Evolutionary conservation across 371 early-diverging fungal genomes (phyloP).

Genomic region (Circinella minor): DNA sequence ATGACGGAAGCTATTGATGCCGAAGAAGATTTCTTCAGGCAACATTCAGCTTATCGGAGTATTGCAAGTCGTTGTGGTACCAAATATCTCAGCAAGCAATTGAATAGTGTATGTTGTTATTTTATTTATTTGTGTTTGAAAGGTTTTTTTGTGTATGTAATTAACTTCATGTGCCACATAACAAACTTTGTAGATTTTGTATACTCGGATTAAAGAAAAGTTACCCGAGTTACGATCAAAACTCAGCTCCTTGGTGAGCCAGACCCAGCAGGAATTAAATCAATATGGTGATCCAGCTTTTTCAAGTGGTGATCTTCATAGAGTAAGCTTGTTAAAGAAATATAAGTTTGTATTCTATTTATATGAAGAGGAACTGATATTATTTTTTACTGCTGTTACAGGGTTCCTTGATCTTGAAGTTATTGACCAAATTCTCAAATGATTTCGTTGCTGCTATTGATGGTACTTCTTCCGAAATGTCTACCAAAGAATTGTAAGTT

Average conservation of each 20-base stretch:
- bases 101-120: constrained; percentile 29
- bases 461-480: constrained; percentile 81
- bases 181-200: constrained; percentile 57
- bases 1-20: constrained; percentile 79
- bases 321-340: constrained; percentile 45
- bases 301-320: constrained; percentile 58
- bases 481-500: constrained; percentile 86
- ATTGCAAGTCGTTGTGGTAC: constrained; percentile 77
- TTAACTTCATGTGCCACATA: no score
- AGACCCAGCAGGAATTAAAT: constrained; percentile 79
- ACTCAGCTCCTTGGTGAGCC: constrained; percentile 76
- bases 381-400: constrained; percentile 24
- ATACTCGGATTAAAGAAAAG: constrained; percentile 82
- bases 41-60: constrained; percentile 83
- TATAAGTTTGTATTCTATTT: no score
- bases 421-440: constrained; percentile 81
- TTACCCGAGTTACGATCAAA: constrained; percentile 84
- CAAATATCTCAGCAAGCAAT: constrained; percentile 31
- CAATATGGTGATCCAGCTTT: constrained; percentile 75
- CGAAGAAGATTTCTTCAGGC: constrained; percentile 82
- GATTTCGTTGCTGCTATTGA: constrained; percentile 84
- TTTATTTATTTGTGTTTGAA: neutral
- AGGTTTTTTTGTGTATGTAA: no score
- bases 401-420: constrained; percentile 74
- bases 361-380: neutral